These are phyloP conservation scores for Hymenoscyphus occultus DNA, from an alignment of 2,329 filamentous ascomycete species.

Conservation along the genomic window DNA sequence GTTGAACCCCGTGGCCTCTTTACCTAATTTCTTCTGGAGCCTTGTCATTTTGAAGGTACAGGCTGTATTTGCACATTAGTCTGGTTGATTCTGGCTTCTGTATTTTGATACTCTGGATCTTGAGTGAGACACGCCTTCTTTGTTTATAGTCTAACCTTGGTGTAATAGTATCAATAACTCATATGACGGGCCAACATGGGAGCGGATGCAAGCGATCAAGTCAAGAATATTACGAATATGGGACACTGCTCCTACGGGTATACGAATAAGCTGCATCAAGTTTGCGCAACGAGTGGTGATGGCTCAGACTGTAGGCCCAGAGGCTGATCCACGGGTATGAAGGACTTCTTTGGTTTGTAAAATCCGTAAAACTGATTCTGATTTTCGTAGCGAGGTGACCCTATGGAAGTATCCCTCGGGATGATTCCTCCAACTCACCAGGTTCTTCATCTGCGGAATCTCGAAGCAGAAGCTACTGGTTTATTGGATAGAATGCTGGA, in stretches of 20 bases:
- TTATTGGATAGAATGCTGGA: constrained; percentile 83
- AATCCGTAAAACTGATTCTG: constrained; percentile 19
- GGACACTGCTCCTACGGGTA: constrained; percentile 72
- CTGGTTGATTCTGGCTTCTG: neutral
- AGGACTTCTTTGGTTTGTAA: constrained; percentile 15
- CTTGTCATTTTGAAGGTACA: neutral
- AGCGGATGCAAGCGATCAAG: constrained; percentile 85
- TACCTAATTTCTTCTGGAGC: neutral
- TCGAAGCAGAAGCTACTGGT: constrained; percentile 91
- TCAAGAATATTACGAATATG: constrained; percentile 82
- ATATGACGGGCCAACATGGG: constrained; percentile 78
- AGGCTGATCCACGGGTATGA: constrained; percentile 77
- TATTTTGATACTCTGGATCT: neutral
- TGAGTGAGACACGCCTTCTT: neutral
- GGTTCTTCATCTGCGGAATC: constrained; percentile 70
- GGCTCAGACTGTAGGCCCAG: constrained; percentile 81
- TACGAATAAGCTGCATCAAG: constrained; percentile 94
- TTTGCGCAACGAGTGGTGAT: constrained; percentile 92
- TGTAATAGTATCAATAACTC: constrained; percentile 75
- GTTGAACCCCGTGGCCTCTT: constrained; percentile 42
- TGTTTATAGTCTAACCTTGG: constrained; percentile 27
- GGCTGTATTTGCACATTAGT: neutral
- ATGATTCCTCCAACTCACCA: constrained; percentile 82
- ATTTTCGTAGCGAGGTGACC: constrained; percentile 58
- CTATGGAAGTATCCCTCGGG: constrained; percentile 80